phyloP scores from a whole-genome alignment of 352 stramenopile genomes.

The Bremia lactucae region DNA sequence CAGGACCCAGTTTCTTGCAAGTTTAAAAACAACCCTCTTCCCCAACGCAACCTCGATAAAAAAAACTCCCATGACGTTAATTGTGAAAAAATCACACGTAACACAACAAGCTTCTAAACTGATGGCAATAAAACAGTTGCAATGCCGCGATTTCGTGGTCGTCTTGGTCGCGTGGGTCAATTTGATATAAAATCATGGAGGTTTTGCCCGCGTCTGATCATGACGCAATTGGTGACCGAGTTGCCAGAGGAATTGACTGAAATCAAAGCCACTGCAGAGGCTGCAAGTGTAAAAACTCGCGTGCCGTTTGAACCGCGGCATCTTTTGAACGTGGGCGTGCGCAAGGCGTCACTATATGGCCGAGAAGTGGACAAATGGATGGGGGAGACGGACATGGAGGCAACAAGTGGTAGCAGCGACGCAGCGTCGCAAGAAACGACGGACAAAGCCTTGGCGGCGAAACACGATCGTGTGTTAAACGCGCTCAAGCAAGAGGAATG shows the following conservation, averaged over 20 bases:
- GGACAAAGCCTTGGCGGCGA: conserved; percentile 28
- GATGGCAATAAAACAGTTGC: conserved; percentile 1
- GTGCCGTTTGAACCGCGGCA: conserved; percentile 48
- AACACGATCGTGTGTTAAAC: conserved; percentile 65
- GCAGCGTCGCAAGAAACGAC: conserved; percentile 30
- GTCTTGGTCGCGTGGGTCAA: conserved; percentile 26
- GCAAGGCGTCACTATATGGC: conserved; percentile 50
- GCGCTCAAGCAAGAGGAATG: conserved; percentile 67
- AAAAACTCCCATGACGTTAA: background rate
- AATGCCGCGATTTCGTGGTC: conserved; percentile 20
- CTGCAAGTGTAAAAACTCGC: conserved; percentile 1
- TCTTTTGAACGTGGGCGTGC: conserved; percentile 49
- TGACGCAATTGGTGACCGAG: conserved; percentile 22
- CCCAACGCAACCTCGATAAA: background rate
- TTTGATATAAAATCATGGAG: conserved; percentile 16
- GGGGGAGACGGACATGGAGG: conserved; percentile 39
- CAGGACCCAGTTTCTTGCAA: conserved; percentile 61
- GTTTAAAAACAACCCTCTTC: conserved; percentile 35
- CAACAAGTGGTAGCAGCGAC: no score
- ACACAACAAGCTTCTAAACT: conserved; percentile 22
- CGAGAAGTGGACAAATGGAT: conserved; percentile 59
- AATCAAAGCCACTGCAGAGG: background rate
- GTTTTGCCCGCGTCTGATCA: conserved; percentile 15
- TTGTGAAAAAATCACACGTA: conserved; percentile 8
- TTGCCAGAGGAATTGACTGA: background rate